phyloP scores from a whole-genome alignment of 805 yeast species.

The Millerozyma miso region DNA sequence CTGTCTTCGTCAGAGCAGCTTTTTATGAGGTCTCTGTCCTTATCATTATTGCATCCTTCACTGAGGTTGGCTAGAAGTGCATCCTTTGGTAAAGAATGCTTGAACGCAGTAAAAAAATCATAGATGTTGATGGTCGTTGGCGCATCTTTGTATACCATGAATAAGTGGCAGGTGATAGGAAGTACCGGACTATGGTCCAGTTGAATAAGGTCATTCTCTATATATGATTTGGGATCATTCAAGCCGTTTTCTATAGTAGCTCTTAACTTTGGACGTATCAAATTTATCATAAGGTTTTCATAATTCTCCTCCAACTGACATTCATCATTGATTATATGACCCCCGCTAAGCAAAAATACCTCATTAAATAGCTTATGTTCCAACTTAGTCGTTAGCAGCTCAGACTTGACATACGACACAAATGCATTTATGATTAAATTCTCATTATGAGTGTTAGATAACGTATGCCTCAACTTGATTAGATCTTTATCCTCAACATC shows the following conservation, averaged over 20 bases:
- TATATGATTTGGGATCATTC: conserved; percentile 24
- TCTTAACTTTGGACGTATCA: conserved; percentile 34
- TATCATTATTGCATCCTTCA: conserved; percentile 3
- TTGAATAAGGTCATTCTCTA: conserved; percentile 13
- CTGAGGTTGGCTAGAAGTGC: conserved; percentile 17
- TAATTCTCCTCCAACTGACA: conserved; percentile 31
- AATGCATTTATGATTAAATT: background rate
- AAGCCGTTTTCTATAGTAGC: conserved; percentile 26
- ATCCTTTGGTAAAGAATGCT: conserved; percentile 36
- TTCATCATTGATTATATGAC: conserved; percentile 5
- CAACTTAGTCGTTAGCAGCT: conserved; percentile 4
- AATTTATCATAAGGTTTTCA: conserved; percentile 34
- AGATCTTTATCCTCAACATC: conserved; percentile 11
- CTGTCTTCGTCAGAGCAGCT: conserved; percentile 19
- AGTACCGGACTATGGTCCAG: conserved; percentile 5
- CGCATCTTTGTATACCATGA: conserved; percentile 74
- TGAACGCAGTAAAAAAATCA: conserved; percentile 64
- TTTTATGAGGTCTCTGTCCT: background rate
- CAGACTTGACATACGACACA: background rate
- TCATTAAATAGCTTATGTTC: conserved; percentile 29
- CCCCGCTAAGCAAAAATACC: conserved; percentile 28
- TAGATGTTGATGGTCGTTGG: conserved; percentile 61
- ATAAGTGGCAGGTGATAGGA: conserved; percentile 57
- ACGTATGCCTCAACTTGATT: background rate
- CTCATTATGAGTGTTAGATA: background rate